Evolutionary conservation across 371 early-diverging fungal species (phyloP).

Genomic region (Lichtheimia hyalospora): DNA sequence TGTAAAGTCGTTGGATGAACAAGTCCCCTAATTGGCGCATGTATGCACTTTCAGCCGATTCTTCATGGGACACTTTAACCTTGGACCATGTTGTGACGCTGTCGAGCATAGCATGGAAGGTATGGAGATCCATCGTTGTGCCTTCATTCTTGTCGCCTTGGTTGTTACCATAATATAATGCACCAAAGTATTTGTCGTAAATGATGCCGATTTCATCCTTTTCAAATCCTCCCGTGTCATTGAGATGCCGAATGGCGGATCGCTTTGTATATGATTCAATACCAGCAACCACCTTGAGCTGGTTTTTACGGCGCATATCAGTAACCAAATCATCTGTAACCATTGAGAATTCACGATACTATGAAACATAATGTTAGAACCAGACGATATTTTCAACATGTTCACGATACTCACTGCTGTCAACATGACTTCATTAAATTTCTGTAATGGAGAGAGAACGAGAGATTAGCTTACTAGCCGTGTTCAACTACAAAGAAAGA

Average conservation of each 20-base stretch:
- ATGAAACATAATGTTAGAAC: neutral
- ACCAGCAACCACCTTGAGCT: conserved; percentile 93
- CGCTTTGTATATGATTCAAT: conserved; percentile 93
- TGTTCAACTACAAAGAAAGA: neutral
- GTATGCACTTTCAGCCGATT: conserved; percentile 12
- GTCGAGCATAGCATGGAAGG: conserved; percentile 48
- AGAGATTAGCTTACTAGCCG: neutral
- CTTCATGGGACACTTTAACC: conserved; percentile 2
- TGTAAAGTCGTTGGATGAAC: conserved; percentile 55
- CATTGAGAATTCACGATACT: conserved; percentile 84
- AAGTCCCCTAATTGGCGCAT: conserved; percentile 19
- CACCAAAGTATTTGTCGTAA: conserved; percentile 88
- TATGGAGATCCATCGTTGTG: conserved; percentile 55
- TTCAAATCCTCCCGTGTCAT: conserved; percentile 71
- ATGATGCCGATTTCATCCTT: conserved; percentile 84
- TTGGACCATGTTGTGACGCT: conserved; percentile 34
- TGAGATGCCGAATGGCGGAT: conserved; percentile 80
- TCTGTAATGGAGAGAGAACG: conserved; percentile 34
- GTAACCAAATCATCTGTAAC: conserved; percentile 79
- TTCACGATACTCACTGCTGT: conserved; percentile 59
- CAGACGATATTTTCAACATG: neutral
- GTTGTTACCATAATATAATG: conserved; percentile 69
- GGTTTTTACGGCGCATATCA: conserved; percentile 85
- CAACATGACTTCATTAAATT: conserved; percentile 89
- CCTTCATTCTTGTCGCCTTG: conserved; percentile 22